Evolutionary conservation across 2,329 filamentous ascomycete species (phyloP), one percentile per base, ranked within the genome.

Genomic region (Cytospora mali): DNA sequence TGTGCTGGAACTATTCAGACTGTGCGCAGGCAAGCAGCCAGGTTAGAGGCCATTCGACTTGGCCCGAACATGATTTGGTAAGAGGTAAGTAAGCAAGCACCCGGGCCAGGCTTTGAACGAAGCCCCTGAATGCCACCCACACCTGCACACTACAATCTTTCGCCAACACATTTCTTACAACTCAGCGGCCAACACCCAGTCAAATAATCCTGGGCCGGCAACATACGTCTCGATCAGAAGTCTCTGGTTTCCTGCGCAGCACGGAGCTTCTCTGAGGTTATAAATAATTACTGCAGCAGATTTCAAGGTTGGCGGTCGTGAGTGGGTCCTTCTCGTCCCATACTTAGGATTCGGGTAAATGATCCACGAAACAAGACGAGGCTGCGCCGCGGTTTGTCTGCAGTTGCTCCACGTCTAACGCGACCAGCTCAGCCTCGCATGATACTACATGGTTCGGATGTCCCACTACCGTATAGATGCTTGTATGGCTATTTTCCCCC

Each of bases 381-480:
- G 50, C 57, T 60, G 51, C 58, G 57, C 57, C 27, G 57, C 35
- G 33, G 31, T 39, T 53, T 18, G 27, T 35, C 28, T 53, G 57
- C 35, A 53, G 25, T 23, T 58, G 33, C 56, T 58, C 56, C 57
- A 54, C 50, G 50, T 54, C 33, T 54, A 35, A 28, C 51, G 29
- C 58, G 39, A 54, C 58, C 50, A 51, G 58, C 58, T 60, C 58
- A 60, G 35, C 58, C 58, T 60, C 58, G 58, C 35, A 23, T 46
- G n/a, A n/a, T n/a, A n/a, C n/a, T n/a, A n/a, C n/a, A n/a, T 21
- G 42, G 42, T 6, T 21, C 23, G n/a, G n/a, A 3, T 3, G 21
- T 13, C 18, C 14, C 6, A 23, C n/a, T 13, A n/a, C n/a, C n/a
- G n/a, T n/a, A 9, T 23, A 21, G 42, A 21, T 18, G 10, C n/a